Base-by-base conservation (phyloP, 2,329 filamentous ascomycete genomes). In the Beauveria sp. region DNA sequence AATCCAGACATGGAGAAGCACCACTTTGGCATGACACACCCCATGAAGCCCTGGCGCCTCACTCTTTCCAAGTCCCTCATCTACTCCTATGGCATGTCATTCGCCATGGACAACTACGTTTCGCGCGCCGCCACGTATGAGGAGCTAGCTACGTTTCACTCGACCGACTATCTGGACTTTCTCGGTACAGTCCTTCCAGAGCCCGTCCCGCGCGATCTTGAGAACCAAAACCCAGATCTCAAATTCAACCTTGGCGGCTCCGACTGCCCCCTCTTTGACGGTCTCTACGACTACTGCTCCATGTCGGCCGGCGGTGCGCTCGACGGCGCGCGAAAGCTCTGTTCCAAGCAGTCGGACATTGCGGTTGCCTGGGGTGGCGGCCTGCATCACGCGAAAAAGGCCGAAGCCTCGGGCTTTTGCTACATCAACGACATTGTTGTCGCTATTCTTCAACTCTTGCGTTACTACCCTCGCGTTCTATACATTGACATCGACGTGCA, bases 401-500 rank as follows among this genome's bases (percentile, higher is more conserved):
- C 88, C 58, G 92, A 96, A 75, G 93, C 95, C 0, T 93, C 89
- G 16, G 95, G 95, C 0, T 99, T 99, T 75, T 99, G 95, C 78
- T 99, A 99, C 77, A 92, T 98, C 77, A 99, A 99, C 74, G 95
- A 99, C 74, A 98, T 98, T 69, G 95, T 98, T 62, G 83, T 99
- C 52, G 91, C 90, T 42, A 95, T 97, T 68, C 82, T 98, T 43
- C 89, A 97, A 72, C 83, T 99, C 10, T 80, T 98, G 18, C 87
- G 90, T 34, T 84, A 88, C 70, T 86, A 93, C 68, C 86, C 91
- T 18, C 88, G 93, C 54, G 93, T 98, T 8, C 81, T 98, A 62
- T 97, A 98, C 74, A 93, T 98, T 68, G 91, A 96, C 71, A 96
- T 96, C 67, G 91, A 96, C 71, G 91, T 96, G 1, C 91, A 96